Conservation (phyloP, 169 alveolate genomes). For the Eimeria falciformis region DNA sequence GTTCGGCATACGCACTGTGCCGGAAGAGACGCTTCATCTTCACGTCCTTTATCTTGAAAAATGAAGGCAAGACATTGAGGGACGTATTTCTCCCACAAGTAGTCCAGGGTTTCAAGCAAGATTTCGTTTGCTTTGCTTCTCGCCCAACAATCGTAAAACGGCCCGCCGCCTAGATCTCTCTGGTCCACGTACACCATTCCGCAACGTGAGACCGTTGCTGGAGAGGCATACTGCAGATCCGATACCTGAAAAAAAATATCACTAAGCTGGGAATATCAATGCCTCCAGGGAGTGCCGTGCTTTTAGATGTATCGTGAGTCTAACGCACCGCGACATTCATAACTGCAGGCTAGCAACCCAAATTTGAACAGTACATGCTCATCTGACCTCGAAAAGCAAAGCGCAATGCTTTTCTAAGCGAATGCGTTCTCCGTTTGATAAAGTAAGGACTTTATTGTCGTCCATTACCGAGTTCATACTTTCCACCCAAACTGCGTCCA, state of each 20-base stretch:
- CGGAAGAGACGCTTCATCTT: conserved; percentile 54
- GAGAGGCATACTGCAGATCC: conserved; percentile 97
- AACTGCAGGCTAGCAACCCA: background rate
- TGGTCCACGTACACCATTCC: conserved; percentile 98
- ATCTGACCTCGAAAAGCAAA: conserved; percentile 93
- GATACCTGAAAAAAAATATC: conserved; percentile 82
- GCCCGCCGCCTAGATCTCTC: conserved; percentile 95
- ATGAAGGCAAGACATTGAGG: conserved; percentile 88
- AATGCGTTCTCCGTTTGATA: conserved; percentile 96
- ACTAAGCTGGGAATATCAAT: no score
- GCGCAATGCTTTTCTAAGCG: conserved; percentile 96
- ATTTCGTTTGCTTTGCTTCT: conserved; percentile 83
- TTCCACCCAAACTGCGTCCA: conserved; percentile 99
- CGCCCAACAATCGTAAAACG: conserved; percentile 95
- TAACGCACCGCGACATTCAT: no score
- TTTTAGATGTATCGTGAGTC: background rate
- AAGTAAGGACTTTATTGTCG: conserved; percentile 97
- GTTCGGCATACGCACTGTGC: conserved; percentile 74
- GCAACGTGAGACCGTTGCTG: conserved; percentile 98
- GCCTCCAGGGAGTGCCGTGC: no score
- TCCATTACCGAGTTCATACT: conserved; percentile 97
- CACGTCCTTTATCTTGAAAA: conserved; percentile 89
- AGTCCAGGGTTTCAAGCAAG: conserved; percentile 85
- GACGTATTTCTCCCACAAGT: conserved; percentile 88
- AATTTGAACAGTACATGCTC: background rate